Conservation (phyloP, 78 protist genomes). For the slime mould (Dictyostelium discoideum) region DNA sequence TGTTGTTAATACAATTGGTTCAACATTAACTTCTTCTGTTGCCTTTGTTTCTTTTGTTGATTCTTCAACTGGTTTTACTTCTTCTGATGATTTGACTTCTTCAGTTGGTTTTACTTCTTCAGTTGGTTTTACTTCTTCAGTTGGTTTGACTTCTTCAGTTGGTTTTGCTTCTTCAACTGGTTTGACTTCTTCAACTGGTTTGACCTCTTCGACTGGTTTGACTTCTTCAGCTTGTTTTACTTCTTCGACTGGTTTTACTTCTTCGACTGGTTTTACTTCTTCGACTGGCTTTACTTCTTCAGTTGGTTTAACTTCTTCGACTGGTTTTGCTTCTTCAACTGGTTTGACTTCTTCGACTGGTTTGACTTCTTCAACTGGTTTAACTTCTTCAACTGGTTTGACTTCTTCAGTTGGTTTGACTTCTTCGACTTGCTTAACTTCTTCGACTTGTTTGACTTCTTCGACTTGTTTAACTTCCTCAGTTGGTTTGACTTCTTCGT, state of each 20-base stretch:
- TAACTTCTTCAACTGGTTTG: background rate
- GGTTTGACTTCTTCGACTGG: background rate
- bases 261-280: conserved; percentile 2
- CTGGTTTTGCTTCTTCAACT: background rate
- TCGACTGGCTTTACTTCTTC: background rate
- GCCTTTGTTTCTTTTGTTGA: too few relatives aligned
- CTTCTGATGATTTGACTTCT: background rate
- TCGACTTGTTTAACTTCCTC: background rate
- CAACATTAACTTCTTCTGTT: conserved; percentile 15
- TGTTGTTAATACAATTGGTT: background rate
- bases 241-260: background rate
- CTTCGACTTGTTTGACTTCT: conserved; percentile 1
- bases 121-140: background rate
- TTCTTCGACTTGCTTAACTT: background rate
- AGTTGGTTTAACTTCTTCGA: background rate
- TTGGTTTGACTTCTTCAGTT: background rate
- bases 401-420: background rate
- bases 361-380: background rate
- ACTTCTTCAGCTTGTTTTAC: background rate
- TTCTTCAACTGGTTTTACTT: background rate
- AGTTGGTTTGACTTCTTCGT: background rate
- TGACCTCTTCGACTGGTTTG: background rate
- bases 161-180: conserved; percentile 1
- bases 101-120: background rate
- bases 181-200: background rate